Percentiles rank a stretch among this genome's conserved stretches.
Evolutionary conservation across 2,329 filamentous ascomycete genomes (phyloP).

Genomic region (Aureobasidium sp.): DNA sequence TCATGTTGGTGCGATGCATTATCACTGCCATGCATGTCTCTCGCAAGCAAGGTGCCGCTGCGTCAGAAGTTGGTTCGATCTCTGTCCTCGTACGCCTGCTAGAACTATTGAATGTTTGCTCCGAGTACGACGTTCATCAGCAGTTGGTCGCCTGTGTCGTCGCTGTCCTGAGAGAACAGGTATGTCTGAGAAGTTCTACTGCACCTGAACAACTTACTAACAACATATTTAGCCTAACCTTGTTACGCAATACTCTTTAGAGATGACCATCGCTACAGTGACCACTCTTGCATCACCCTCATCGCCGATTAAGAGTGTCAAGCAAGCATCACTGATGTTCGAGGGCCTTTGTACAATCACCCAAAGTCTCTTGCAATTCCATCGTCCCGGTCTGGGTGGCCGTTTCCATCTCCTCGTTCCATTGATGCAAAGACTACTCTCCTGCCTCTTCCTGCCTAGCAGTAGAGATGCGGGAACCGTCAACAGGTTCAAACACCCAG

Average conservation of each 20-base stretch:
- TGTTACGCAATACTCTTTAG: conserved; percentile 36
- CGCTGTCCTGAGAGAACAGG: conserved; percentile 15
- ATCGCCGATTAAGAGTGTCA: conserved; percentile 23
- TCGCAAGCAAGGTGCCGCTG: background rate
- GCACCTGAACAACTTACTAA: background rate
- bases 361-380: conserved; percentile 46
- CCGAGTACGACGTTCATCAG: conserved; percentile 8
- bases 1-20: conserved; percentile 5
- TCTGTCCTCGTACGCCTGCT: conserved; percentile 9
- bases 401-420: conserved; percentile 52
- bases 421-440: conserved; percentile 47
- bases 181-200: background rate
- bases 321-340: conserved; percentile 38
- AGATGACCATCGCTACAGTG: conserved; percentile 32
- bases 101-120: background rate
- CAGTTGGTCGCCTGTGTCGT: conserved; percentile 11
- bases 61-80: background rate
- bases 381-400: conserved; percentile 50
- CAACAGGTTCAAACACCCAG: conserved; percentile 22
- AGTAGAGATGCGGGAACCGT: conserved; percentile 21
- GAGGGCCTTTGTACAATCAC: conserved; percentile 47
- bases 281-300: conserved; percentile 28
- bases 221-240: conserved; percentile 27
- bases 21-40: background rate
- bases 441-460: conserved; percentile 45